These are phyloP conservation scores for Calocera cornea DNA, from an alignment of 768 basidiomycete genomes.

Conservation along the genomic window DNA sequence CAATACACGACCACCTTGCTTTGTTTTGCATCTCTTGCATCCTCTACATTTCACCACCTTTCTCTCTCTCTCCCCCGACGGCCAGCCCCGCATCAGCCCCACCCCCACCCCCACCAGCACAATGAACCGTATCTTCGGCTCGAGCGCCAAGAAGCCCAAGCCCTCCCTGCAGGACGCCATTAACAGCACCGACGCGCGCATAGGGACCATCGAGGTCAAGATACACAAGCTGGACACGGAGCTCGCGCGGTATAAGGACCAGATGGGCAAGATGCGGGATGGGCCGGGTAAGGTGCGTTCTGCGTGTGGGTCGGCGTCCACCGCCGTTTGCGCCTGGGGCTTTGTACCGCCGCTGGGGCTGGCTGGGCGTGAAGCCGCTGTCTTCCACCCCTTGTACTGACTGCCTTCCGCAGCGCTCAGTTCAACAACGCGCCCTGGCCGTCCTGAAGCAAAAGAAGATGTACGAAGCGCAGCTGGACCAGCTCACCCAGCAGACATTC, in stretches of 20 bases:
- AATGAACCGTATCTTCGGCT: constrained; percentile 81
- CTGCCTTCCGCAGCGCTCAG: neutral
- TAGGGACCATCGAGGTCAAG: constrained; percentile 88
- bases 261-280: constrained; percentile 83
- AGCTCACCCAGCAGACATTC: constrained; percentile 88
- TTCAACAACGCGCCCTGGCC: constrained; percentile 86
- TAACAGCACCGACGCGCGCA: constrained; percentile 69
- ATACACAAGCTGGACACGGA: constrained; percentile 93
- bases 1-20: too few relatives aligned
- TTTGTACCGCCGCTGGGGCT: too few relatives aligned
- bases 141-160: constrained; percentile 61
- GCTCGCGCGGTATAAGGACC: constrained; percentile 80
- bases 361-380: too few relatives aligned
- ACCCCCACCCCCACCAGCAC: neutral
- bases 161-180: constrained; percentile 88
- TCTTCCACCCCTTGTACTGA: neutral
- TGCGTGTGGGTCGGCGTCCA: too few relatives aligned
- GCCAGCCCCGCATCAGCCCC: too few relatives aligned
- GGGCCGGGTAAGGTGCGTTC: constrained; percentile 89
- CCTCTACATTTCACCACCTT: neutral
- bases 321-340: too few relatives aligned
- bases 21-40: neutral
- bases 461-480: constrained; percentile 74
- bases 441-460: constrained; percentile 90
- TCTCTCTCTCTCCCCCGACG: neutral